These are phyloP conservation scores for Xylaria curta DNA, from an alignment of 495 filamentous ascomycete species.

Conservation along the genomic window DNA sequence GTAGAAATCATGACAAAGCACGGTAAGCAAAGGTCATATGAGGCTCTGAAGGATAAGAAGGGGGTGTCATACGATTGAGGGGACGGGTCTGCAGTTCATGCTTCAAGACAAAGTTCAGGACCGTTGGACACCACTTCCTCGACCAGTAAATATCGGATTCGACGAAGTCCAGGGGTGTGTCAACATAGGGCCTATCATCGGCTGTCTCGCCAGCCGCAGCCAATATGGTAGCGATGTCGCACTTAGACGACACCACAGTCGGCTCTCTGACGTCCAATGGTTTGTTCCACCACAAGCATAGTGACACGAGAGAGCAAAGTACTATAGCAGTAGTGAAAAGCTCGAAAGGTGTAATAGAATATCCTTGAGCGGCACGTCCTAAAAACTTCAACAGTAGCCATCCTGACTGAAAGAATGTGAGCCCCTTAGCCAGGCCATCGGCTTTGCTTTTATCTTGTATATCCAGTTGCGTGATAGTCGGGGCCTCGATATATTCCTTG, in stretches of 20 bases:
- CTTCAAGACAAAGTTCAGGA: conserved; percentile 1
- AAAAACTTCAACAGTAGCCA: neutral
- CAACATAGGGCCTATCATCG: neutral
- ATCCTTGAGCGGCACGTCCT: neutral
- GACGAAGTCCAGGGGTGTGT: neutral
- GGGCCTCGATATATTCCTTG: neutral
- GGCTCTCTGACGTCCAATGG: neutral
- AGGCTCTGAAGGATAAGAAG: neutral
- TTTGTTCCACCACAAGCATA: neutral
- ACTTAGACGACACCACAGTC: neutral
- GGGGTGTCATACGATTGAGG: neutral
- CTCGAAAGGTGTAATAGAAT: neutral
- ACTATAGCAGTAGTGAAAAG: neutral
- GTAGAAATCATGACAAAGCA: neutral
- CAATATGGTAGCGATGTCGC: neutral
- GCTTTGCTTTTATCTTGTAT: conserved; percentile 8
- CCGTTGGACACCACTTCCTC: neutral
- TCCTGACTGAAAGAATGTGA: neutral
- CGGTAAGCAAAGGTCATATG: neutral
- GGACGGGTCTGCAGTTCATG: neutral
- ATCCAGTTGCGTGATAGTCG: neutral
- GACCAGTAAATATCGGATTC: conserved; percentile 1
- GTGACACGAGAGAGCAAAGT: neutral
- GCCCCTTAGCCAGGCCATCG: neutral
- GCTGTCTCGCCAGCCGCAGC: neutral